phyloP scores from a whole-genome alignment of 768 basidiomycete genomes.

The Pholiota conissans region DNA sequence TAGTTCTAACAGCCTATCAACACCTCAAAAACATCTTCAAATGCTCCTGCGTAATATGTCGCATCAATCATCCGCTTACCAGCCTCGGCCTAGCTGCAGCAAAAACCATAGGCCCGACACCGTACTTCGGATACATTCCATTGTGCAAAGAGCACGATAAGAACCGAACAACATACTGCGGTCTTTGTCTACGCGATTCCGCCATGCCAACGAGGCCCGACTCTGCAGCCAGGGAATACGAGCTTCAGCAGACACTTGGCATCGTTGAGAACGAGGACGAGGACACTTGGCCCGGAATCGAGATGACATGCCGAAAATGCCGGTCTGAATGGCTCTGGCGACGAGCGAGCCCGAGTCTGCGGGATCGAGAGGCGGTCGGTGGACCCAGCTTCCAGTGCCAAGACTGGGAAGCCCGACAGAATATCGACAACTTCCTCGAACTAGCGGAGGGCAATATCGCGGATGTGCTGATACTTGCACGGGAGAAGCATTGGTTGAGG shows the following conservation, averaged over 20 bases:
- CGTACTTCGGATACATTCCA: constrained; percentile 43
- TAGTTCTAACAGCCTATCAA: constrained; percentile 49
- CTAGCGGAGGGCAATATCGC: constrained; percentile 66
- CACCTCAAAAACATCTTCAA: constrained; percentile 62
- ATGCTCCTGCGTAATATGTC: constrained; percentile 64
- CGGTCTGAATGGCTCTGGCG: constrained; percentile 67
- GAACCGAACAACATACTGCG: constrained; percentile 53
- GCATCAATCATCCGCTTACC: constrained; percentile 59
- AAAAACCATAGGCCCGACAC: constrained; percentile 45
- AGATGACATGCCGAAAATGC: constrained; percentile 69
- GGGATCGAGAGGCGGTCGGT: constrained; percentile 61
- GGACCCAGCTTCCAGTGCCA: constrained; percentile 35
- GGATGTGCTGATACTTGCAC: constrained; percentile 59
- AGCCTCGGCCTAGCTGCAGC: constrained; percentile 50
- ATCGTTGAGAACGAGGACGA: constrained; percentile 75
- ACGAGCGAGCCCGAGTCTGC: constrained; percentile 43
- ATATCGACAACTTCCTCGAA: constrained; percentile 72
- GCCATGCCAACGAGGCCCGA: constrained; percentile 26
- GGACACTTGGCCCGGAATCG: constrained; percentile 62
- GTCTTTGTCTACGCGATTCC: constrained; percentile 67
- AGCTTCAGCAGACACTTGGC: constrained; percentile 33
- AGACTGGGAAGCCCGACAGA: constrained; percentile 71
- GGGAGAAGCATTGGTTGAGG: constrained; percentile 73
- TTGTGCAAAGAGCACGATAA: constrained; percentile 69
- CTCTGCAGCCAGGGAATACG: constrained; percentile 20